phyloP scores from a whole-genome alignment of 805 yeast genomes.

The Komagataella populi region DNA sequence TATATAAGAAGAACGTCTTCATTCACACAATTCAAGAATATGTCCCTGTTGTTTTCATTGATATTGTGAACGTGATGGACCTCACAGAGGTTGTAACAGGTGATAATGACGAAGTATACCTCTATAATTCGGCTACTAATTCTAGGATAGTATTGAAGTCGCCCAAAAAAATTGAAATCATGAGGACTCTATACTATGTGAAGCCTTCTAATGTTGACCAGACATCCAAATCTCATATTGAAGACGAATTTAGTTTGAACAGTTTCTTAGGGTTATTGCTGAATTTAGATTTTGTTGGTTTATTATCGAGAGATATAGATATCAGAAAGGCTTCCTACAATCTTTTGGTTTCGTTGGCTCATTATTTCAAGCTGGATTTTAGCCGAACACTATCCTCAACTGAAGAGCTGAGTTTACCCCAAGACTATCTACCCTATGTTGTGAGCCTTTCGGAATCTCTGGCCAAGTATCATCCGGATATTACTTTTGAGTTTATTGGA shows the following conservation, averaged over 20 bases:
- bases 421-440: constrained; percentile 49
- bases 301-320: constrained; percentile 43
- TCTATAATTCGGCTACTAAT: constrained; percentile 21
- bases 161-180: constrained; percentile 45
- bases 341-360: constrained; percentile 47
- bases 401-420: constrained; percentile 53
- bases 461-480: constrained; percentile 39
- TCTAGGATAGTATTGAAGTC: constrained; percentile 28
- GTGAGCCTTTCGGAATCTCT: constrained; percentile 40
- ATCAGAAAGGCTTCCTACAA: constrained; percentile 53
- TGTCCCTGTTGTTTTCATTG: constrained; percentile 23
- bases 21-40: constrained; percentile 21
- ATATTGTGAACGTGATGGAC: constrained; percentile 27
- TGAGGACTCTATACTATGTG: constrained; percentile 56
- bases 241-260: constrained; percentile 14
- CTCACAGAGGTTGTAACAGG: constrained; percentile 30
- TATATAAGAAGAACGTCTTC: constrained; percentile 28
- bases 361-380: constrained; percentile 42
- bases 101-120: constrained; percentile 34
- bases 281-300: constrained; percentile 53
- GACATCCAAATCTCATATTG: constrained; percentile 18
- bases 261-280: constrained; percentile 42
- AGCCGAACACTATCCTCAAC: constrained; percentile 44
- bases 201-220: constrained; percentile 31
- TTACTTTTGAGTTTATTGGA: constrained; percentile 41